Conservation (phyloP, 108 stramenopile genomes). For the Epithemia pelagica region DNA sequence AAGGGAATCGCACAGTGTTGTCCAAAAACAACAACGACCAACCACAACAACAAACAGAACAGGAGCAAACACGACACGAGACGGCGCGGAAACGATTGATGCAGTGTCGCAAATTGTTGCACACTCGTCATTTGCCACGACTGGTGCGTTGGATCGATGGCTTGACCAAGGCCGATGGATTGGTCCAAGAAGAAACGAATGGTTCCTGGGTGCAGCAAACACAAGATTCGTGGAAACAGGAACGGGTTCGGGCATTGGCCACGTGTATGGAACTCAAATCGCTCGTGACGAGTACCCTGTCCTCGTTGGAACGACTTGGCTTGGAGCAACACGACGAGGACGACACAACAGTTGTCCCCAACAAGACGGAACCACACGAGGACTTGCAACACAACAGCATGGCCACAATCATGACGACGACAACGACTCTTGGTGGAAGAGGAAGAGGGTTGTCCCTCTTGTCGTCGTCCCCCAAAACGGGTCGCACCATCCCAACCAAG, state of each 20-base stretch:
- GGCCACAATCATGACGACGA: no score
- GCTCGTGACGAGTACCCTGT: not conserved
- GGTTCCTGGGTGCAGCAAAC: not conserved
- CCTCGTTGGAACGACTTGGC: not conserved
- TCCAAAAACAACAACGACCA: not conserved
- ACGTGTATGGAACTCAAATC: not conserved
- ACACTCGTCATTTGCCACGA: constrained; percentile 20
- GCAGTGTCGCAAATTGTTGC: constrained; percentile 11
- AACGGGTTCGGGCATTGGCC: not conserved
- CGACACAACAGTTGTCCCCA: no score
- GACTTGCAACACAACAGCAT: no score
- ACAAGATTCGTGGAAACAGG: not conserved
- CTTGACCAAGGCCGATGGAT: constrained; percentile 27
- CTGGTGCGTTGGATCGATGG: constrained; percentile 37
- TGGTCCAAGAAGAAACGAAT: not conserved
- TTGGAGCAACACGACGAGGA: no score
- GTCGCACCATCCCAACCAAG: no score
- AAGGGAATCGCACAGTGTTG: not conserved
- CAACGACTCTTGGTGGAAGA: no score
- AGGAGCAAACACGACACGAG: not conserved
- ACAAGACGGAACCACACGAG: no score
- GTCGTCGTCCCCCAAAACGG: no score
- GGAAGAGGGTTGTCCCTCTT: no score
- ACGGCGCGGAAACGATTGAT: constrained; percentile 7
- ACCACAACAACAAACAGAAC: not conserved